Percentiles rank a stretch among this genome's conserved stretches.
Evolutionary conservation across 805 yeast species (phyloP).

Genomic region (Ogataea wickerhamii): DNA sequence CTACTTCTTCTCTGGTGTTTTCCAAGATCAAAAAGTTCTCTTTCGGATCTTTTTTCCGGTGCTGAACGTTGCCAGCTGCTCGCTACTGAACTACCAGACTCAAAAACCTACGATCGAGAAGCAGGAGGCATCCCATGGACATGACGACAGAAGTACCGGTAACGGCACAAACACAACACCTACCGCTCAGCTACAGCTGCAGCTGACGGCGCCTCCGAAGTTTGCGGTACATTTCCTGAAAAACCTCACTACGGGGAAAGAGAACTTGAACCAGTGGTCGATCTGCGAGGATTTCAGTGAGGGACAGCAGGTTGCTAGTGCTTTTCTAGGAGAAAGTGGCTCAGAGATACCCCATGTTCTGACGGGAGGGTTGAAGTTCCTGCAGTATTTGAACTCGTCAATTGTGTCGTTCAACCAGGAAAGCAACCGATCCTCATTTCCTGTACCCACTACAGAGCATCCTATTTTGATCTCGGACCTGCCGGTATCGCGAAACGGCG

Average conservation of each 20-base stretch:
- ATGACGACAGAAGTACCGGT: neutral
- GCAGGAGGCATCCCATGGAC: neutral
- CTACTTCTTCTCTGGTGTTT: conserved; percentile 73
- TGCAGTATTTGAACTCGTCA: conserved; percentile 33
- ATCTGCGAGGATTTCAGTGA: conserved; percentile 83
- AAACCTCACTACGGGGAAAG: conserved; percentile 41
- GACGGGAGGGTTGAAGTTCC: conserved; percentile 44
- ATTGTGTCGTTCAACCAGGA: conserved; percentile 29
- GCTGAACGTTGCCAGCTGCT: conserved; percentile 54
- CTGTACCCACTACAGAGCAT: conserved; percentile 39
- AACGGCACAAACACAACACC: conserved; percentile 29
- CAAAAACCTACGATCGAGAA: conserved; percentile 11
- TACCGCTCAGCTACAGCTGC: conserved; percentile 34
- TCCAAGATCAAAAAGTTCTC: conserved; percentile 61
- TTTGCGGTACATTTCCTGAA: conserved; percentile 73
- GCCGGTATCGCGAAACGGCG: conserved; percentile 6
- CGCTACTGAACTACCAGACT: conserved; percentile 47
- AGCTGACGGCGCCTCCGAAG: conserved; percentile 55
- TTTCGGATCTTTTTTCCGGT: conserved; percentile 73
- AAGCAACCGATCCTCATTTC: conserved; percentile 30
- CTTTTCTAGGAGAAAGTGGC: conserved; percentile 56
- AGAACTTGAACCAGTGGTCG: conserved; percentile 65
- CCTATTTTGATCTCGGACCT: conserved; percentile 23
- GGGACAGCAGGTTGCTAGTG: conserved; percentile 74
- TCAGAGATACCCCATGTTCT: conserved; percentile 64